These are phyloP conservation scores for Juglanconis oblonga DNA, from an alignment of 2,329 filamentous ascomycete species.

Conservation along the genomic window DNA sequence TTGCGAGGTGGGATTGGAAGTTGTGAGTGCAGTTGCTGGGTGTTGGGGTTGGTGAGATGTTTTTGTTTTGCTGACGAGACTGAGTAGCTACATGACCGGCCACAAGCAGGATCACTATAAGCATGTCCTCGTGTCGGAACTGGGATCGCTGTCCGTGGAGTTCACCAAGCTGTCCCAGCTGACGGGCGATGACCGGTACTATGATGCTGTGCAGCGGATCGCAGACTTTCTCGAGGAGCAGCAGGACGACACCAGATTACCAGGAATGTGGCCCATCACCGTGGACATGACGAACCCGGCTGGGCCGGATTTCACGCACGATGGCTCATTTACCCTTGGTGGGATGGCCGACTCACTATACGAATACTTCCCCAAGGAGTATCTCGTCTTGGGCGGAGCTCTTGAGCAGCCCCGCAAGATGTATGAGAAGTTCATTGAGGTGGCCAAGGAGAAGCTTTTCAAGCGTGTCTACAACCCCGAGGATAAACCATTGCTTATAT, in stretches of 20 bases:
- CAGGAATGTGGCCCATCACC: slow-evolving; percentile 60
- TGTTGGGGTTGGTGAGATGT: neutral
- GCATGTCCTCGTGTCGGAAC: slow-evolving; percentile 42
- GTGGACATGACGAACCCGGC: slow-evolving; percentile 38
- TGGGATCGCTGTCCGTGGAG: slow-evolving; percentile 59
- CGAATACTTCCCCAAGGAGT: slow-evolving; percentile 66
- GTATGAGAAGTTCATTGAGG: slow-evolving; percentile 28
- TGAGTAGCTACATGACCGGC: slow-evolving; percentile 41
- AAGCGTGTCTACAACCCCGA: slow-evolving; percentile 33
- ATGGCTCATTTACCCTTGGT: slow-evolving; percentile 54
- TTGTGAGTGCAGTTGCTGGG: slow-evolving; percentile 27
- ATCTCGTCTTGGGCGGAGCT: slow-evolving; percentile 63
- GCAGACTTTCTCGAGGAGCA: slow-evolving; percentile 50
- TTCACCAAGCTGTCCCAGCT: slow-evolving; percentile 64
- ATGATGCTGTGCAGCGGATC: slow-evolving; percentile 59
- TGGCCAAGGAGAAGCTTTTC: slow-evolving; percentile 39
- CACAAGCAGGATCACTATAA: slow-evolving; percentile 42
- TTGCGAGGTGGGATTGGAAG: slow-evolving; percentile 55
- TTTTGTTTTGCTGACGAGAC: neutral
- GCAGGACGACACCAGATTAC: slow-evolving; percentile 53
- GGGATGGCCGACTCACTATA: slow-evolving; percentile 57
- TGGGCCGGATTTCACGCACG: slow-evolving; percentile 54
- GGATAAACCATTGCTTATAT: slow-evolving; percentile 43
- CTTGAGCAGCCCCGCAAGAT: slow-evolving; percentile 37
- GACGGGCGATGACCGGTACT: slow-evolving; percentile 57